Base-by-base conservation (phyloP, 2,329 filamentous ascomycete genomes). In the Fusarium abutilonis region DNA sequence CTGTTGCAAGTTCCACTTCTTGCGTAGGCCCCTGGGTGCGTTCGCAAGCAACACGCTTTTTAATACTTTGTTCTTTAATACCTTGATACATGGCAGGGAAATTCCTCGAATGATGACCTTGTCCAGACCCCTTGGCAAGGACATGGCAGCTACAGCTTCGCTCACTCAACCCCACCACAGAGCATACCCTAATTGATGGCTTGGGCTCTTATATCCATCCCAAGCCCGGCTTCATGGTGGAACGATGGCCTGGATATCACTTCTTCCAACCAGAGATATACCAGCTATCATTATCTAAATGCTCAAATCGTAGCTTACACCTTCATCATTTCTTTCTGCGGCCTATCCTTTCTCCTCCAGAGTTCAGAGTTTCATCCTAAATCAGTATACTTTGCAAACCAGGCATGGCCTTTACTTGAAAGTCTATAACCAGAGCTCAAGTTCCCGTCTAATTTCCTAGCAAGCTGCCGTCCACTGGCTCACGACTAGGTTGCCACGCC, bases 31-130 rank as follows among this genome's bases (percentile, higher is more conserved):
- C 68, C 64, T 57, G 66, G 66, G 55, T 66, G 42, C 52, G 56
- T 40, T 46, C 50, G 55, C 59, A 55, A 56, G 59, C 59, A 57
- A 59, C 57, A 70, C 56, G 52, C 58, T 50, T 47, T 64, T 61
- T 50, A 77, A 78, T 78, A 79, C 78, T 76, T 62, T 60, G 49
- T 74, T 80, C 75, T 78, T 74, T 77, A 77, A 63, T 59, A 63
- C 56, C 56, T 52, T 55, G 56, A 34, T 55, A 29, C 56, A 55
- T 60, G 56, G 31, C 60, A 60, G 65, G 68, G 65, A 42, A 49
- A 52, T 55, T 48, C 52, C 53, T 62, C 54, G 52, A 56, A 57
- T 46, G 56, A 59, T 47, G 64, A 39, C 59, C 63, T 58, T 64
- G 61, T 57, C 53, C 60, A 56, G 51, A 58, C 67, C 66, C 67